Percentiles rank a stretch among this genome's conserved stretches.
phyloP scores from a whole-genome alignment of 345 rosid species.

The Cardamine occulta region DNA sequence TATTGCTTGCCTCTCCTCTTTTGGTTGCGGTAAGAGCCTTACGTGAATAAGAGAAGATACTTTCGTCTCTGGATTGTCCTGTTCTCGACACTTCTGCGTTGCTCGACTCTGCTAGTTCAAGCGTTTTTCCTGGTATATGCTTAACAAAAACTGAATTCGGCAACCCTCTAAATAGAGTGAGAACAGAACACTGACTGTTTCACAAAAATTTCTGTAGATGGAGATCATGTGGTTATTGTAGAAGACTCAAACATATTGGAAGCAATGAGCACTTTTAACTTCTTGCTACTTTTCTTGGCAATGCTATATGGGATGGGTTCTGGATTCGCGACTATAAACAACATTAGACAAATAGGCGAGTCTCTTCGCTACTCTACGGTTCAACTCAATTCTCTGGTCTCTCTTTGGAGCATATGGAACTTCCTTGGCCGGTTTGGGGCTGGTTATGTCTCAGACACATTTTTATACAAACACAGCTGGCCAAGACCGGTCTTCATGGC shows the following conservation, averaged over 20 bases:
- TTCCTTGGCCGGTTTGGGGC: constrained; percentile 90
- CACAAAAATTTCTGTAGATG: constrained; percentile 23
- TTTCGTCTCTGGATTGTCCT: constrained; percentile 19
- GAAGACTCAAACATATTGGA: constrained; percentile 56
- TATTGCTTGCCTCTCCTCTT: constrained; percentile 65
- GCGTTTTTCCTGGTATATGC: not conserved
- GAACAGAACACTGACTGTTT: constrained; percentile 18
- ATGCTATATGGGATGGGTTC: constrained; percentile 84
- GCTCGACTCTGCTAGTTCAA: constrained; percentile 18
- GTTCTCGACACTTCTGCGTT: constrained; percentile 30
- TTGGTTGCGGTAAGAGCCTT: constrained; percentile 61
- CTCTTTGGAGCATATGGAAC: constrained; percentile 88
- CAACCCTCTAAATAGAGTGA: not conserved
- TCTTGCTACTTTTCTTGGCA: constrained; percentile 80
- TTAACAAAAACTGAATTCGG: not conserved
- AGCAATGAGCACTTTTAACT: constrained; percentile 62
- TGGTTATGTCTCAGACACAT: constrained; percentile 71
- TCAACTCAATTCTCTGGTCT: constrained; percentile 70
- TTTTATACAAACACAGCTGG: constrained; percentile 64
- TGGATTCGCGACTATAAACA: constrained; percentile 76
- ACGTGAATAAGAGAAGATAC: constrained; percentile 45
- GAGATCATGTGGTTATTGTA: constrained; percentile 33
- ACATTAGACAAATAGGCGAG: constrained; percentile 85
- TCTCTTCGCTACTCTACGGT: constrained; percentile 71
- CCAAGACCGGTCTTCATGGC: constrained; percentile 77